Evolutionary conservation across 495 filamentous ascomycete genomes (phyloP).

Genomic region (Saxispiralis lemnorum): DNA sequence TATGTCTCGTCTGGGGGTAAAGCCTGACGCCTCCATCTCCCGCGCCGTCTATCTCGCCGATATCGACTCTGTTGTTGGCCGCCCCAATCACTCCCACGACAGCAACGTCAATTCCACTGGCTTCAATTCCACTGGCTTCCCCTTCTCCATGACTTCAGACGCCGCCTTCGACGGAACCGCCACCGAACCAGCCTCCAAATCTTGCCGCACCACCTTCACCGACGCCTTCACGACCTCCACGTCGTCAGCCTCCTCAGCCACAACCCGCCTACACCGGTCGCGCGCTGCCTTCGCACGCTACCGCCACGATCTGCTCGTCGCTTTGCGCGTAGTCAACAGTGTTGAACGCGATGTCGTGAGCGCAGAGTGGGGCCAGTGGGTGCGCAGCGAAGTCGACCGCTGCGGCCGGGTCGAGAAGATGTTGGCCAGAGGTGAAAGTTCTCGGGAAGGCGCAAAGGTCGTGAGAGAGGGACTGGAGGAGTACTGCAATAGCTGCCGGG

Average conservation of each 20-base stretch:
- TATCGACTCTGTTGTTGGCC: conserved; percentile 39
- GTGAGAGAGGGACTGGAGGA: no score
- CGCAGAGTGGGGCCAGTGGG: conserved; percentile 84
- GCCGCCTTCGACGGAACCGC: neutral
- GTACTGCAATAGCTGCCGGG: no score
- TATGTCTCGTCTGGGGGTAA: conserved; percentile 63
- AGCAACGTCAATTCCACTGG: conserved; percentile 14
- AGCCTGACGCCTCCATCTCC: conserved; percentile 61
- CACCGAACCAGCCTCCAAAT: conserved; percentile 15
- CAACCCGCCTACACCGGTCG: conserved; percentile 52
- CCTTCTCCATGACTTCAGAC: neutral
- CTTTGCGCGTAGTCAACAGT: conserved; percentile 73
- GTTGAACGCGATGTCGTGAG: conserved; percentile 70
- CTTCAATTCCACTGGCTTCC: neutral
- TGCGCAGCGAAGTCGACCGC: conserved; percentile 48
- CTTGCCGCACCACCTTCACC: conserved; percentile 13
- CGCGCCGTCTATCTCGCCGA: conserved; percentile 70
- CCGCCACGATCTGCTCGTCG: conserved; percentile 82
- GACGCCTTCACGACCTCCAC: conserved; percentile 9
- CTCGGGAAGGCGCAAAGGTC: no score
- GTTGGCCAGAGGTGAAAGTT: conserved; percentile 15
- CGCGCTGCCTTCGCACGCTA: conserved; percentile 66
- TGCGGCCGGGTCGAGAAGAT: conserved; percentile 46
- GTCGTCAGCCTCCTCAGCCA: conserved; percentile 24
- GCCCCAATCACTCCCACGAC: conserved; percentile 3